These are phyloP conservation scores for Aspergillus ostianus DNA, from an alignment of 495 filamentous ascomycete genomes.

Conservation along the genomic window DNA sequence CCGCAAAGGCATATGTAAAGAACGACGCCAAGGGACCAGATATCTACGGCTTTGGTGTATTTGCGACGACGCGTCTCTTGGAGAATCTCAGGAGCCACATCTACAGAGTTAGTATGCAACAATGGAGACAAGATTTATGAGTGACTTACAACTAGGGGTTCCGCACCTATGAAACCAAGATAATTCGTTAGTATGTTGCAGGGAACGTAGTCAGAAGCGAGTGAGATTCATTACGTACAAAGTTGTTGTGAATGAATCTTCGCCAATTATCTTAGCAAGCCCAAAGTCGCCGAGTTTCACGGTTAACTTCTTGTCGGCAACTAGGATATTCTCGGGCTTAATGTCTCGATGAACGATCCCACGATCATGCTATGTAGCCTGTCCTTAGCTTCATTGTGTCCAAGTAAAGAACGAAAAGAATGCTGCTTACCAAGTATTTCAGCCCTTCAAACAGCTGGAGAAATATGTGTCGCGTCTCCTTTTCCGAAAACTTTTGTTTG, in stretches of 20 bases:
- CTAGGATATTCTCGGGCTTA: conserved; percentile 96
- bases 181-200: conserved; percentile 12
- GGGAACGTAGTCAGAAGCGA: background rate
- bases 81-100: conserved; percentile 95
- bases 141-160: conserved; percentile 76
- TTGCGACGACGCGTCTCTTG: conserved; percentile 71
- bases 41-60: conserved; percentile 93
- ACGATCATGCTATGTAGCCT: conserved; percentile 76
- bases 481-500: conserved; percentile 82
- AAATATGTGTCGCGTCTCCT: conserved; percentile 82
- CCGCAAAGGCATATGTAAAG: conserved; percentile 98
- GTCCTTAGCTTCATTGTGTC: background rate
- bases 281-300: conserved; percentile 98
- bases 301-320: conserved; percentile 76
- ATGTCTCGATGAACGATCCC: conserved; percentile 98
- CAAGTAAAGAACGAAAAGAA: background rate
- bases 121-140: background rate
- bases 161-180: conserved; percentile 59
- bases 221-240: conserved; percentile 49
- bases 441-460: conserved; percentile 88
- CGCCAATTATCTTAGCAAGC: conserved; percentile 96
- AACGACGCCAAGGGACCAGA: conserved; percentile 98
- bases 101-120: conserved; percentile 39
- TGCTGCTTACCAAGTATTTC: conserved; percentile 78
- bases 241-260: conserved; percentile 97